Conservation (phyloP, 768 basidiomycete genomes). For the Mycena rebaudengoi region DNA sequence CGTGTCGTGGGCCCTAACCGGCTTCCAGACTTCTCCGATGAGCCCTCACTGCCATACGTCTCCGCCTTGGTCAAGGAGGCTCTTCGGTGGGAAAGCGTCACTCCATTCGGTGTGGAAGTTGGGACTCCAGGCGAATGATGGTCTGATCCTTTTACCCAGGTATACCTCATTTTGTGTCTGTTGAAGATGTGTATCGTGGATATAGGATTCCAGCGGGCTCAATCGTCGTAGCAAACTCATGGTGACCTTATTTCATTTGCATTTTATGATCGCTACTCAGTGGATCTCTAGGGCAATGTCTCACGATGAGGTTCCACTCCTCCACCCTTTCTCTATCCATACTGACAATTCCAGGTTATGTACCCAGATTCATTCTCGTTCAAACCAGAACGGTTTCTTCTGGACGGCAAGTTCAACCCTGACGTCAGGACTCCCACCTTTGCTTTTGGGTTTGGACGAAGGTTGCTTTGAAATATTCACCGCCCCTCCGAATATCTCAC, state of each 20-base stretch:
- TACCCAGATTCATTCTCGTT: slow-evolving; percentile 39
- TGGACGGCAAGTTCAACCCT: not conserved
- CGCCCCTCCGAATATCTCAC: not conserved
- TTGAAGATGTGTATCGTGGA: slow-evolving; percentile 38
- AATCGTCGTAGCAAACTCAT: slow-evolving; percentile 36
- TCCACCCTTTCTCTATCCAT: slow-evolving; percentile 35
- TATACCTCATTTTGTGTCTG: not conserved
- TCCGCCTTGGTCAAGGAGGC: slow-evolving; percentile 46
- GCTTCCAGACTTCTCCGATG: slow-evolving; percentile 44
- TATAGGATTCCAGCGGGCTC: slow-evolving; percentile 39
- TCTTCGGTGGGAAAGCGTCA: slow-evolving; percentile 42
- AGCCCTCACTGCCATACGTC: slow-evolving; percentile 42
- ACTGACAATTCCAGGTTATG: not conserved
- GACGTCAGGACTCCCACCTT: not conserved
- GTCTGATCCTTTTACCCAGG: not conserved
- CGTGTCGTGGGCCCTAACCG: slow-evolving; percentile 39
- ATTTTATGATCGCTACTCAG: not conserved
- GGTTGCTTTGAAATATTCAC: not conserved
- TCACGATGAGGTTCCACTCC: slow-evolving; percentile 6
- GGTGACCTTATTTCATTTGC: slow-evolving; percentile 18
- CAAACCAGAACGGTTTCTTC: slow-evolving; percentile 37
- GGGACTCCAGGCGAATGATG: not conserved
- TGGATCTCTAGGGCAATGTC: slow-evolving; percentile 5
- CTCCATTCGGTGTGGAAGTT: slow-evolving; percentile 47
- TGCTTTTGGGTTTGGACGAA: slow-evolving; percentile 10